Conservation (phyloP, 768 basidiomycete species). For the Naganishia vishniacii region DNA sequence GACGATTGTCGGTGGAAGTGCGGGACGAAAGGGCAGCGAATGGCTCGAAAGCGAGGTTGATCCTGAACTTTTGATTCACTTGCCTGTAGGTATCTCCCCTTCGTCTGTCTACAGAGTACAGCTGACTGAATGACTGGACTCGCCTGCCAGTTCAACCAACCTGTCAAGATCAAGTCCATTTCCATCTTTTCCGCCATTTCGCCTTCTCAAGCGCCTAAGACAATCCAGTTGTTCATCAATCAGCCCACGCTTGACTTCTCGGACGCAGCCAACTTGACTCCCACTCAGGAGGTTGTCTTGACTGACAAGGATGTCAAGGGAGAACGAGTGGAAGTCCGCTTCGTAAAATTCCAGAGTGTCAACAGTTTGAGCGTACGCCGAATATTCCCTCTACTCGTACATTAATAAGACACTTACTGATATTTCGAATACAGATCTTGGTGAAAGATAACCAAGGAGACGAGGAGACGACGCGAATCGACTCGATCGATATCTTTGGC, state of each 20-base stretch:
- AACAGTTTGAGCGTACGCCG: slow-evolving; percentile 28
- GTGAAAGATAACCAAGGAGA: slow-evolving; percentile 48
- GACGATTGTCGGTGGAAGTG: slow-evolving; percentile 40
- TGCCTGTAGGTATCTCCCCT: slow-evolving; percentile 33
- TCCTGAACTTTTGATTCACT: slow-evolving; percentile 43
- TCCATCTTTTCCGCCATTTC: slow-evolving; percentile 42
- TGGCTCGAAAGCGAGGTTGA: slow-evolving; percentile 50
- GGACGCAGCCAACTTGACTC: slow-evolving; percentile 37
- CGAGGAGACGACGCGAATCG: slow-evolving; percentile 48
- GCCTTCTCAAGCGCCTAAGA: slow-evolving; percentile 44
- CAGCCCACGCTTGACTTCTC: slow-evolving; percentile 43
- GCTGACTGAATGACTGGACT: neutral
- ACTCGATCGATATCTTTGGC: slow-evolving; percentile 48
- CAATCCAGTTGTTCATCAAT: slow-evolving; percentile 48
- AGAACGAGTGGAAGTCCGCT: slow-evolving; percentile 44
- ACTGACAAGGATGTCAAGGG: slow-evolving; percentile 41
- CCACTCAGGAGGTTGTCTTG: slow-evolving; percentile 46
- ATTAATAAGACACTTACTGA: neutral
- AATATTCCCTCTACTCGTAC: neutral
- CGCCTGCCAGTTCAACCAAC: slow-evolving; percentile 40
- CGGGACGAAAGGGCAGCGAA: slow-evolving; percentile 39
- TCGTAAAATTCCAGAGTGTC: slow-evolving; percentile 49
- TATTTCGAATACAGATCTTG: slow-evolving; percentile 47
- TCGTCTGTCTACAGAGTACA: neutral
- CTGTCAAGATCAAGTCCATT: slow-evolving; percentile 44